Percentiles rank a stretch among this genome's conserved stretches.
Evolutionary conservation across 768 basidiomycete species (phyloP).

Genomic region (Amanita subjunquillea): DNA sequence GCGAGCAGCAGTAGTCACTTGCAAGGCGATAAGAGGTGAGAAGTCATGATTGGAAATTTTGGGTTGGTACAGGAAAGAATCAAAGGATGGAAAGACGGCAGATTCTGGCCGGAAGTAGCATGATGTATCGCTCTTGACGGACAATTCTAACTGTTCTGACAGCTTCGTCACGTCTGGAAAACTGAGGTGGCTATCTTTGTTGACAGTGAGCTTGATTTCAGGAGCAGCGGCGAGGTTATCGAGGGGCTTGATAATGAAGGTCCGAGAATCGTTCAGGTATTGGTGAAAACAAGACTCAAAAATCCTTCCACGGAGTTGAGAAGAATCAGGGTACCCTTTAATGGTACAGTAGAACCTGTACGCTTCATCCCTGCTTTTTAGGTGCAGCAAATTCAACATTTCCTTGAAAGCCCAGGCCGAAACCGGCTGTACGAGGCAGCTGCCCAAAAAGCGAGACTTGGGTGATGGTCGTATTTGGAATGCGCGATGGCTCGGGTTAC

Average conservation of each 20-base stretch:
- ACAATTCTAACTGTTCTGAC: not conserved
- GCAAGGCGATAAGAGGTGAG: not conserved
- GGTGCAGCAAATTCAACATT: not conserved
- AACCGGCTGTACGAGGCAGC: not conserved
- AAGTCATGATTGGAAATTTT: not conserved
- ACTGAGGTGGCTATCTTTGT: not conserved
- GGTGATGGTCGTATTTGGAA: not conserved
- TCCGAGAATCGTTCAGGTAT: not conserved
- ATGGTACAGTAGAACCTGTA: conserved; percentile 3
- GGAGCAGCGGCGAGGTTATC: not conserved
- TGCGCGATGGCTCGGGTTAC: not conserved
- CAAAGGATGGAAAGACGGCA: too few species aligned
- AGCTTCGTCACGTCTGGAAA: not conserved
- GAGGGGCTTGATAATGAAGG: not conserved
- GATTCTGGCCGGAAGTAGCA: not conserved
- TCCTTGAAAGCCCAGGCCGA: not conserved
- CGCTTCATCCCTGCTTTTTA: not conserved
- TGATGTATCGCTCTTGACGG: not conserved
- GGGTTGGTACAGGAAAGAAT: too few species aligned
- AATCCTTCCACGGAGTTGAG: conserved; percentile 3
- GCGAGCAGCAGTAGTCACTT: not conserved
- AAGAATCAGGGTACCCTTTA: not conserved
- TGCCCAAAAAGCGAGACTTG: not conserved
- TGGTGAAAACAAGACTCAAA: too few species aligned
- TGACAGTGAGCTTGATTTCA: not conserved